These are phyloP conservation scores for Backusella tuberculispora DNA, from an alignment of 192 early-diverging fungal genomes.

Conservation along the genomic window DNA sequence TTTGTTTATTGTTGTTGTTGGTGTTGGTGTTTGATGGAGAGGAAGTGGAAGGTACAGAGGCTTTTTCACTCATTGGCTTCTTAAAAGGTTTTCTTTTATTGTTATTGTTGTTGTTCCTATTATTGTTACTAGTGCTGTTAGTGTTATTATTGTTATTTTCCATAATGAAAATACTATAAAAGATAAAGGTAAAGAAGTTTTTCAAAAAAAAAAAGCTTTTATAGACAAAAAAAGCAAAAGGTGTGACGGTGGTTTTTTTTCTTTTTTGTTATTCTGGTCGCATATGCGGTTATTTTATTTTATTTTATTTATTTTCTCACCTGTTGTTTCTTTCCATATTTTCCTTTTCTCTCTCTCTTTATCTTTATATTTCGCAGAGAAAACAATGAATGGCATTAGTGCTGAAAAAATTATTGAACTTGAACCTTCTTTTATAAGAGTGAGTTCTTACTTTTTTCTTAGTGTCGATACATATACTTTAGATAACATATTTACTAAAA, in stretches of 20 bases:
- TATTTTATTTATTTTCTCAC: neutral
- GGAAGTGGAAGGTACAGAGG: neutral
- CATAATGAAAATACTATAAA: neutral
- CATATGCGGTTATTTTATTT: neutral
- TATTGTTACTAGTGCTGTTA: neutral
- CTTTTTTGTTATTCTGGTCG: neutral
- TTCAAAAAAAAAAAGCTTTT: neutral
- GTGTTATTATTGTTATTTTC: neutral
- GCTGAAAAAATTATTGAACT: slow-evolving; percentile 84
- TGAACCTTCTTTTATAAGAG: slow-evolving; percentile 89
- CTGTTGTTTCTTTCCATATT: slow-evolving; percentile 9
- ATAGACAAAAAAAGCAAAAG: neutral
- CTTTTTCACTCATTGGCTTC: neutral
- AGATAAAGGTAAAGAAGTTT: slow-evolving; percentile 4
- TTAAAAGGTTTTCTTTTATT: neutral
- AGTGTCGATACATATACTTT: neutral
- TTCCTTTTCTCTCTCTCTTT: neutral
- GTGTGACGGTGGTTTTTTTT: neutral
- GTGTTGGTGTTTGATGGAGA: neutral
- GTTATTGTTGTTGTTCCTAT: neutral
- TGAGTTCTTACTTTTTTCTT: neutral
- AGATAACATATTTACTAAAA: neutral
- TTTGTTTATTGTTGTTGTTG: neutral
- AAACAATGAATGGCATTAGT: slow-evolving; percentile 69
- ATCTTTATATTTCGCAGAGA: neutral